A percentile compares a stretch with the other conserved stretches of the same genome.
Conservation (phyloP, 441 rosid species). For the Theobroma grandiflorum region DNA sequence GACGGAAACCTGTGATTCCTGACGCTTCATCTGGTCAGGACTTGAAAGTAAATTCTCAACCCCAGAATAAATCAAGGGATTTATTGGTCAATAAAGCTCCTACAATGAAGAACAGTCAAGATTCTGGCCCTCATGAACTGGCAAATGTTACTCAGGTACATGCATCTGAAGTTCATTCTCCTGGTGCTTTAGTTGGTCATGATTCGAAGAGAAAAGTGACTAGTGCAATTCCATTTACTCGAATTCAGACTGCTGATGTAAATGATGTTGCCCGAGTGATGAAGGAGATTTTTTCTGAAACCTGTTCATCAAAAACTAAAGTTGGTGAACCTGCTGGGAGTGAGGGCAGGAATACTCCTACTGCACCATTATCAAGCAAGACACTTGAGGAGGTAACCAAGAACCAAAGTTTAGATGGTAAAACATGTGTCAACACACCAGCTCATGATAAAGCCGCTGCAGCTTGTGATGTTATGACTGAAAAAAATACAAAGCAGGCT, state of each 20-base stretch:
- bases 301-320: constrained; percentile 61
- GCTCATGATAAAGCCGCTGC: constrained; percentile 35
- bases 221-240: constrained; percentile 46
- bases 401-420: constrained; percentile 38
- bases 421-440: constrained; percentile 13
- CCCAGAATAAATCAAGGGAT: constrained; percentile 44
- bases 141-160: constrained; percentile 43
- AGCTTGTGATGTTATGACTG: constrained; percentile 30
- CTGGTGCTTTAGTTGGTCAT: constrained; percentile 42
- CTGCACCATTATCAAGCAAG: constrained; percentile 38
- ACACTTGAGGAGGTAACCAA: constrained; percentile 31
- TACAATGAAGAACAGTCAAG: constrained; percentile 46
- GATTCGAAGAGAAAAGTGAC: constrained; percentile 52
- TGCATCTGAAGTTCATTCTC: constrained; percentile 33
- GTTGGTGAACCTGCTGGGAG: constrained; percentile 47
- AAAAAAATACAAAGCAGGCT: constrained; percentile 21
- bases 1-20: constrained; percentile 49
- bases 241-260: constrained; percentile 68
- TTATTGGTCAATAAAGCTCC: constrained; percentile 38
- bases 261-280: constrained; percentile 87
- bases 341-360: constrained; percentile 39
- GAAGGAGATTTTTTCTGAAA: constrained; percentile 84
- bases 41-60: constrained; percentile 35
- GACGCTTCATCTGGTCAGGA: constrained; percentile 47
- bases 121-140: constrained; percentile 43